Evolutionary conservation across 2,329 filamentous ascomycete genomes (phyloP).

Genomic region (Pyricularia pennisetigena): DNA sequence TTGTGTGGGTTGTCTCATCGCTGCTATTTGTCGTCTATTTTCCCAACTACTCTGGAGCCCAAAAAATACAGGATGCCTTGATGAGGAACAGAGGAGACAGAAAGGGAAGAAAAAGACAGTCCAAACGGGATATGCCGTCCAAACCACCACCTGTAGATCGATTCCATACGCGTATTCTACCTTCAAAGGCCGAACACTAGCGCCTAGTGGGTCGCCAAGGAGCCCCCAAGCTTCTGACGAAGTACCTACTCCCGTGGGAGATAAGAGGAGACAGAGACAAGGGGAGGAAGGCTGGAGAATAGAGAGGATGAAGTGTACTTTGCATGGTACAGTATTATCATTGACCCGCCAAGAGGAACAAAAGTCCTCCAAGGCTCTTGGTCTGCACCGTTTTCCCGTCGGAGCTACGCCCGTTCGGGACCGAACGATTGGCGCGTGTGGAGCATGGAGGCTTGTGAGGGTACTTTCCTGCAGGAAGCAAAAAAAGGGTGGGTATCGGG

Average conservation of each 20-base stretch:
- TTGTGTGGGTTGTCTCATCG: not conserved
- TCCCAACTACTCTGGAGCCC: not conserved
- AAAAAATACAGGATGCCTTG: not conserved
- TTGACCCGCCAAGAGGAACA: not conserved
- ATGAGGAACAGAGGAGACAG: too few species aligned
- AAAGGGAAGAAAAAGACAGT: not conserved
- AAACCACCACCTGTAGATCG: not conserved
- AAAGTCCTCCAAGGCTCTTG: not conserved
- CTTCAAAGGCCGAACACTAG: not conserved
- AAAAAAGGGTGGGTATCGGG: not conserved
- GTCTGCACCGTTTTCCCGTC: not conserved
- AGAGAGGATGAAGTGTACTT: not conserved
- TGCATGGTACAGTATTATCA: too few species aligned
- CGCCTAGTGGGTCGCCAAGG: not conserved
- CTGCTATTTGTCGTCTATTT: not conserved
- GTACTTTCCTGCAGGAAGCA: not conserved
- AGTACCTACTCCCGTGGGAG: not conserved
- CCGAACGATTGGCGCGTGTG: not conserved
- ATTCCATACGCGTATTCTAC: not conserved
- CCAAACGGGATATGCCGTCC: not conserved
- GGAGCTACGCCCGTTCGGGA: not conserved
- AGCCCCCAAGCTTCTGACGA: too few species aligned
- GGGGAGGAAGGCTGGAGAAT: not conserved
- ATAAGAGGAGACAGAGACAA: not conserved
- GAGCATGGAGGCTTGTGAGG: not conserved